Evolutionary conservation across 805 yeast genomes (phyloP).

Genomic region (Candida peoriensis): DNA sequence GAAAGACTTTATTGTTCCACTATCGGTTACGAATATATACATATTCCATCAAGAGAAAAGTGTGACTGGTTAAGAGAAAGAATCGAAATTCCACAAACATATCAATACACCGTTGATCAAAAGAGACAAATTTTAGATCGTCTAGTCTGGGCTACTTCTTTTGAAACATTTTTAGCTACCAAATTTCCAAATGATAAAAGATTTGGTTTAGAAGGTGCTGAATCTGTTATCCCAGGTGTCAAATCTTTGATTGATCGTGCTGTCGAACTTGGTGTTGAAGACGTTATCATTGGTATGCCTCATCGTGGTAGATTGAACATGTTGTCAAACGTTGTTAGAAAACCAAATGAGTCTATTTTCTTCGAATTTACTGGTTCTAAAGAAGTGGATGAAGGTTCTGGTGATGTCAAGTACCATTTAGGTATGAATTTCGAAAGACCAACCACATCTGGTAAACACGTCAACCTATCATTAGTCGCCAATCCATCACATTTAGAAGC

Average conservation of each 20-base stretch:
- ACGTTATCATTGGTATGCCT: conserved; percentile 98
- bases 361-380: conserved; percentile 92
- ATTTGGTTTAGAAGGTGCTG: conserved; percentile 98
- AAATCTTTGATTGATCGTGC: conserved; percentile 92
- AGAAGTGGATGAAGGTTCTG: conserved; percentile 92
- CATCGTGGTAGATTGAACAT: conserved; percentile 99
- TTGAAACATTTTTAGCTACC: conserved; percentile 87
- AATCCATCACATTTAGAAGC: conserved; percentile 99
- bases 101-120: conserved; percentile 76
- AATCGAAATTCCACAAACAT: conserved; percentile 88
- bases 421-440: conserved; percentile 99
- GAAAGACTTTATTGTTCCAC: conserved; percentile 82
- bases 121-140: conserved; percentile 96
- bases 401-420: conserved; percentile 98
- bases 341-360: conserved; percentile 96
- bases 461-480: conserved; percentile 92
- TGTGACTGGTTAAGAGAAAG: conserved; percentile 99
- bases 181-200: conserved; percentile 98
- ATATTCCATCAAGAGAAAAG: conserved; percentile 89
- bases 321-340: conserved; percentile 96
- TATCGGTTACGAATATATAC: conserved; percentile 94
- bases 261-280: conserved; percentile 90
- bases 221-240: conserved; percentile 93
- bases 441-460: conserved; percentile 95
- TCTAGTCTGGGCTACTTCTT: conserved; percentile 92